A percentile compares a stretch with the other conserved stretches of the same genome.
Evolutionary conservation across 2,329 filamentous ascomycete genomes (phyloP).

Genomic region (Penicillium sp.): DNA sequence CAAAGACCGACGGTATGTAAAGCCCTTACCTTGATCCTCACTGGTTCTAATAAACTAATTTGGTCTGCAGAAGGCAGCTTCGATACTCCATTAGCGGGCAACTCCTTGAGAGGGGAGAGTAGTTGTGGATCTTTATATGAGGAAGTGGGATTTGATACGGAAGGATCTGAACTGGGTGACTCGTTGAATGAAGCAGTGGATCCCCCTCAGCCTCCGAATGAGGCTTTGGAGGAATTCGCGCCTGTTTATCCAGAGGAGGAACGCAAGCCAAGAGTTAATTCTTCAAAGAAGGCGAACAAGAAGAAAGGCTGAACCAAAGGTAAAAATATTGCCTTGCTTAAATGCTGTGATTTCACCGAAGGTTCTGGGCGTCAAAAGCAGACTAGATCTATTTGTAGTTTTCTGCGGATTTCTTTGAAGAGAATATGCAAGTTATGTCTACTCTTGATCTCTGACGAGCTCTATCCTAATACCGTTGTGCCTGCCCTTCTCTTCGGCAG

Average conservation of each 20-base stretch:
- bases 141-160: neutral
- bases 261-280: neutral
- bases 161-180: neutral
- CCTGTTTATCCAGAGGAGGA: neutral
- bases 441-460: no score
- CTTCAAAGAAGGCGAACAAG: neutral
- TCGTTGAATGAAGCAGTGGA: neutral
- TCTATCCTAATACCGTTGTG: no score
- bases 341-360: no score
- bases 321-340: no score
- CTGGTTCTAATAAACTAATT: neutral
- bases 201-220: neutral
- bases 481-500: no score
- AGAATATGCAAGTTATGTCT: no score
- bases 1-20: conserved; percentile 1
- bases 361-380: no score
- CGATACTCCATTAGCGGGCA: neutral
- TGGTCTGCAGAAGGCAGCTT: neutral
- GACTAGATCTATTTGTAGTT: no score
- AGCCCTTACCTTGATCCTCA: neutral
- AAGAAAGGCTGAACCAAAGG: neutral
- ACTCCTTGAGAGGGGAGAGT: neutral
- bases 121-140: neutral
- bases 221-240: neutral
- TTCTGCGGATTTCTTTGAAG: no score